phyloP scores from a whole-genome alignment of 2,329 filamentous ascomycete genomes.

The Aspergillus phoenicis region DNA sequence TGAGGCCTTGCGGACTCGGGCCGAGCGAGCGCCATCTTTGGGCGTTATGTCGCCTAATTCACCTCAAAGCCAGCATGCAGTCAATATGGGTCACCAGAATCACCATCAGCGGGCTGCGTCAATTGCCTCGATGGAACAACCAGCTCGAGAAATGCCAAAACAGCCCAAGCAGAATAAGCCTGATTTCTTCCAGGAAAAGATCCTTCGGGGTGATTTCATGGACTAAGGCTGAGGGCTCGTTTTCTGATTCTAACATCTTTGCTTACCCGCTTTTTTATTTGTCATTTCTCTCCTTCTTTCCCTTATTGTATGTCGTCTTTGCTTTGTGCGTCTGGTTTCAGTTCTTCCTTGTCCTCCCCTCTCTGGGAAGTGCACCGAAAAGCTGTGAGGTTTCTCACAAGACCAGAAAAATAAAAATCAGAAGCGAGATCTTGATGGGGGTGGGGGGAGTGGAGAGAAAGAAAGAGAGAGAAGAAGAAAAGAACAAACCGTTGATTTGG shows the following conservation, averaged over 20 bases:
- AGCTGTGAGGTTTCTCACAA: neutral
- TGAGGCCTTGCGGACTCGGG: conserved; percentile 89
- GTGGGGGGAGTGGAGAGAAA: too few species aligned
- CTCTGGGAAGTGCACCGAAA: neutral
- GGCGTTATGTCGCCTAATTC: conserved; percentile 33
- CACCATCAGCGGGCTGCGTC: conserved; percentile 46
- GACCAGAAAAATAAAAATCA: neutral
- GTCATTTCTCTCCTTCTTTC: neutral
- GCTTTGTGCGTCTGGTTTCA: too few species aligned
- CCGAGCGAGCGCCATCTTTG: conserved; percentile 70
- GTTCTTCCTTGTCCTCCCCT: neutral
- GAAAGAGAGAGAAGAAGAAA: too few species aligned
- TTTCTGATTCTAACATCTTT: neutral
- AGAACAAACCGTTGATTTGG: too few species aligned
- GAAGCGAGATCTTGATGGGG: neutral
- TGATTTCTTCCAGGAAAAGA: conserved; percentile 94
- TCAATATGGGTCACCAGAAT: conserved; percentile 49
- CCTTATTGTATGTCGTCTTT: neutral
- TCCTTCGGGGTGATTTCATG: conserved; percentile 98
- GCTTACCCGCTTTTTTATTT: conserved; percentile 2
- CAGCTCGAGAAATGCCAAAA: conserved; percentile 48
- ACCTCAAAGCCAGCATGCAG: conserved; percentile 43
- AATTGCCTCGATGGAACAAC: conserved; percentile 59
- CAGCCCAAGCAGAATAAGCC: conserved; percentile 67
- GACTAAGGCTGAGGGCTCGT: conserved; percentile 58